Conservation (phyloP, 352 stramenopile species). For the Aphanomyces astaci region DNA sequence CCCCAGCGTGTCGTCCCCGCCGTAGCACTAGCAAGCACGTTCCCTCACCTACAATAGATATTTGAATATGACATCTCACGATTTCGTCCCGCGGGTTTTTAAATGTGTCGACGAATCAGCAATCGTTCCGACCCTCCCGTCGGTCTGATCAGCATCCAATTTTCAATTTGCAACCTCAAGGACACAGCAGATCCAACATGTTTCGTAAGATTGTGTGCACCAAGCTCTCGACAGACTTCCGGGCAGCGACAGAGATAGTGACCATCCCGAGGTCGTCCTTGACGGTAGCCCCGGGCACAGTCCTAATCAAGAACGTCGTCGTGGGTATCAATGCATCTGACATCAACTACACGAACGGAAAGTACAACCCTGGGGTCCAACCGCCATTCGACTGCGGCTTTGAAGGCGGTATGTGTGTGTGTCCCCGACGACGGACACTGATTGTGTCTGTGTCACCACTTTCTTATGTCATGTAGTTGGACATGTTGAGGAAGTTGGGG, state of each 20-base stretch:
- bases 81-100: background rate
- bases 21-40: background rate
- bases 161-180: background rate
- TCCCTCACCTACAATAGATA: background rate
- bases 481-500: conserved; percentile 5
- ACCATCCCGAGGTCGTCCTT: conserved; percentile 35
- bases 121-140: background rate
- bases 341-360: conserved; percentile 55
- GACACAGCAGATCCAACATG: background rate
- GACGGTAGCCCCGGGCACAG: conserved; percentile 31
- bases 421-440: too few relatives aligned
- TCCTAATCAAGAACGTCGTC: conserved; percentile 42
- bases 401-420: conserved; percentile 33
- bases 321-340: conserved; percentile 41
- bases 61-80: background rate
- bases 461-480: background rate
- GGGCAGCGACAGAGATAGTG: conserved; percentile 62
- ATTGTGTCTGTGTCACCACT: background rate
- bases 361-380: conserved; percentile 38
- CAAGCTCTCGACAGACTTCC: conserved; percentile 75
- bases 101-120: background rate
- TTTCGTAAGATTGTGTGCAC: conserved; percentile 72
- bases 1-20: background rate
- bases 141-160: background rate
- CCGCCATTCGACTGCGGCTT: conserved; percentile 50